Evolutionary conservation across 768 basidiomycete genomes (phyloP), one percentile per base, ranked within the genome.

Genomic region (Trametes coccinea): DNA sequence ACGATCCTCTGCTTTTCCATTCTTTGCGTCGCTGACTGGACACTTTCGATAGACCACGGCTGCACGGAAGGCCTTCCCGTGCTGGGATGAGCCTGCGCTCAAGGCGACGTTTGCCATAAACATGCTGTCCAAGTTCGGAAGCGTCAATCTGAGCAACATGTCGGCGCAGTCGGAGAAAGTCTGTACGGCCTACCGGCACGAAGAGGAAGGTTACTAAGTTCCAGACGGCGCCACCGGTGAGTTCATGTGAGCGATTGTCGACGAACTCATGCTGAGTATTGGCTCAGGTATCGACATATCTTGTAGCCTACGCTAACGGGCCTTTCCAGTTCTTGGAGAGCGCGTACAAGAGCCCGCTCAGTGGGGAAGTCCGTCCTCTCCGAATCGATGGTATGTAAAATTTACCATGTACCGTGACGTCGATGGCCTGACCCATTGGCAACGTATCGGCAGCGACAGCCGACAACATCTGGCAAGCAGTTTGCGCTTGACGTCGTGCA

Each of bases 1-100:
- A 58, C 62, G 52, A 52, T 47, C 47, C 31, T 14, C 53, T 30
- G 52, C 59, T 9, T 14, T n/a, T 22, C 22, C 43, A 33, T 17
- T 22, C 22, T 22, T 22, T 22, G 22, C 22, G 22, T 22, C 22
- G 8, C 8, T 34, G 17, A 14, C 4, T 17, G 10, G 9, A 46
- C 27, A 2, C 4, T 1, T 27, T 29, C 2, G 34, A 22, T 22
- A 96, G 88, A 87, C 95, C 41, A 96, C 92, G 43, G 87, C 87
- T 61, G 95, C 95, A 8, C 80, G 95, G 52, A 82, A 84, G 44
- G 85, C 89, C 5, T 91, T 93, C 73, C 92, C 92, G 30, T 92
- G 89, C 77, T 96, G 92, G 92, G 95, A 97, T 71, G 95, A 97
- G 71, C 96, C 95, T 14, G 80, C 85, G 40, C 79, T 95, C 66